A percentile compares a stretch with the other conserved stretches of the same genome.
These are phyloP conservation scores for Solanum sitiens DNA, from an alignment of 257 asterid genomes.

Conservation along the genomic window DNA sequence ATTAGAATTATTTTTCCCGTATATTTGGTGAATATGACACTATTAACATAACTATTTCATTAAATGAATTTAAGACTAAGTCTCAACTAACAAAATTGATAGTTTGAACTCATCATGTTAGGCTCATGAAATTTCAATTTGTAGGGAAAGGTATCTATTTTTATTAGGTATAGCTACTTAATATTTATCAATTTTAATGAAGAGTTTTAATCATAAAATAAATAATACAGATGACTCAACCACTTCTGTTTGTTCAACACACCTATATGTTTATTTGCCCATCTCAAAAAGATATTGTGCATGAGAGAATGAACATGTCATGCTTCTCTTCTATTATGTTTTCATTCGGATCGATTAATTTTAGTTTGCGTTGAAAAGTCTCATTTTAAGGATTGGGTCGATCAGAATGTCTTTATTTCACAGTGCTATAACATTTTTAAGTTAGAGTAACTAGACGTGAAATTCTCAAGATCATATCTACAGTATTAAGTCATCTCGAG, in stretches of 20 bases:
- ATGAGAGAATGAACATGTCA: background rate
- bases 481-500: no score
- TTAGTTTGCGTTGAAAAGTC: background rate
- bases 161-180: slow-evolving; percentile 3
- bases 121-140: background rate
- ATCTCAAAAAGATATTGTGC: background rate
- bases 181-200: background rate
- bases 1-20: background rate
- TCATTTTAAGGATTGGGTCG: background rate
- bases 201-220: background rate
- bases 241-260: background rate
- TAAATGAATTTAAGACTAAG: background rate
- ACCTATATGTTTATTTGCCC: background rate
- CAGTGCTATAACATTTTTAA: no score
- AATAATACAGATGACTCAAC: background rate
- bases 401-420: no score
- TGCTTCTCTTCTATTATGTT: background rate
- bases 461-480: no score
- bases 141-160: background rate
- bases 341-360: background rate
- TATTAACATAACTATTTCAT: background rate
- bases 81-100: background rate
- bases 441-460: no score
- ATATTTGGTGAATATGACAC: background rate
- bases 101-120: background rate